Evolutionary conservation across 1,284 basidiomycete species (phyloP).

Genomic region (Psilocybe mexicana): DNA sequence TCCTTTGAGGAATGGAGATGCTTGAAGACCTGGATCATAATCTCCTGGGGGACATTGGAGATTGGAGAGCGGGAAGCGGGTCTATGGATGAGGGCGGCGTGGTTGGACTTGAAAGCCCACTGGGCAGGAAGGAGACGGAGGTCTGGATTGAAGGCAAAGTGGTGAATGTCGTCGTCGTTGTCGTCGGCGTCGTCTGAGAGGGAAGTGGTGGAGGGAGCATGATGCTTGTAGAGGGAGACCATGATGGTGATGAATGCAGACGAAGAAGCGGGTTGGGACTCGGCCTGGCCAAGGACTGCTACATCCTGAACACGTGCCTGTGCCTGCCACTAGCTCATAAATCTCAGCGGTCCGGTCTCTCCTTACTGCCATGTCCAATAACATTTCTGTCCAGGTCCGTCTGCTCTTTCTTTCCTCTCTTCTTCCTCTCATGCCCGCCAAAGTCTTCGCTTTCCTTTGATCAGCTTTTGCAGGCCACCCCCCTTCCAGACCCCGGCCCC

Average conservation of each 20-base stretch:
- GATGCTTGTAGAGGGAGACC: constrained; percentile 54
- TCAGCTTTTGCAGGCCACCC: constrained; percentile 34
- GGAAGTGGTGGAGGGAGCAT: constrained; percentile 55
- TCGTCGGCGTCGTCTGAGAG: constrained; percentile 69
- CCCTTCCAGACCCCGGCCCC: constrained; percentile 63
- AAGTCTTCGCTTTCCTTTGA: constrained; percentile 35
- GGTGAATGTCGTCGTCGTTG: constrained; percentile 48
- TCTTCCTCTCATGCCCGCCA: not conserved
- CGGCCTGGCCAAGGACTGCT: constrained; percentile 9
- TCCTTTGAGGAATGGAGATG: constrained; percentile 77
- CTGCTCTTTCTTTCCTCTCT: constrained; percentile 3
- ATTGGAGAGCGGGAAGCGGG: constrained; percentile 44
- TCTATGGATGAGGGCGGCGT: constrained; percentile 26
- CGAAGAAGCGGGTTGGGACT: constrained; percentile 13
- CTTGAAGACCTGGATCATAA: constrained; percentile 91
- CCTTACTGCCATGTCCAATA: constrained; percentile 12
- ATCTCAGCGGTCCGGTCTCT: constrained; percentile 9
- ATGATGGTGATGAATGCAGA: constrained; percentile 20
- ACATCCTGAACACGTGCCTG: constrained; percentile 24
- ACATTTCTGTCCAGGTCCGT: constrained; percentile 13
- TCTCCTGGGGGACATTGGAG: constrained; percentile 80
- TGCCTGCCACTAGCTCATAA: not conserved
- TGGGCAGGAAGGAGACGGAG: constrained; percentile 55
- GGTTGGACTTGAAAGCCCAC: constrained; percentile 52
- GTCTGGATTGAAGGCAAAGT: constrained; percentile 51